Conservation (phyloP, 108 stramenopile species). For the Fragilariopsis cylindrus region DNA sequence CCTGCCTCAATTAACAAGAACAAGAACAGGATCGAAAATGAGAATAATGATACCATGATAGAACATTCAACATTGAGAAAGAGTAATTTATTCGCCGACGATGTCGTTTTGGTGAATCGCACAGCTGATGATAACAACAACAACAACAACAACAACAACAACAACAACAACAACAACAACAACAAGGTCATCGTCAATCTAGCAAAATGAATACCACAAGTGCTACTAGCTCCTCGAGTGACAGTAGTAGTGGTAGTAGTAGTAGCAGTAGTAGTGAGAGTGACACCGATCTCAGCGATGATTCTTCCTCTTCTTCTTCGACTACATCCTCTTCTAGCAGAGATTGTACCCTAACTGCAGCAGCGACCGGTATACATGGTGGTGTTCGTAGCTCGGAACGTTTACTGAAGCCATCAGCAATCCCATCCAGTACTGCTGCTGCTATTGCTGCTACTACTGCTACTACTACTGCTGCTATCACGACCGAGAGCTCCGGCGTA, state of each 20-base stretch:
- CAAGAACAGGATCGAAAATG: too few species aligned
- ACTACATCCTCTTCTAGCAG: not conserved
- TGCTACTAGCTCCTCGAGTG: not conserved
- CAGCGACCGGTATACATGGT: too few species aligned
- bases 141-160: not conserved
- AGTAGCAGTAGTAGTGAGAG: not conserved
- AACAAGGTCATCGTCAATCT: not conserved
- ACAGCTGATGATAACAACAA: not conserved
- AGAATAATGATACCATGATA: too few species aligned
- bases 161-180: not conserved
- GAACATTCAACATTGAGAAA: too few species aligned
- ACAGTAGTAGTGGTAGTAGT: not conserved
- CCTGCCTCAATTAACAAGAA: too few species aligned
- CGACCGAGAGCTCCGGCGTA: too few species aligned
- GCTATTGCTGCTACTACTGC: too few species aligned
- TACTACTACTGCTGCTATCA: too few species aligned
- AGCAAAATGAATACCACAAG: not conserved
- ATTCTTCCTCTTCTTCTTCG: not conserved
- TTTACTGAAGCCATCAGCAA: too few species aligned
- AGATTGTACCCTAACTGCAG: not conserved
- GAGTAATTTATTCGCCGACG: too few species aligned
- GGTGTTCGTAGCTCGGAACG: too few species aligned
- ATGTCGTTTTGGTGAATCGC: not conserved
- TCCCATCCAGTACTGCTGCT: too few species aligned
- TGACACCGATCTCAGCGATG: constrained; percentile 5